A percentile compares a stretch with the other conserved stretches of the same genome.
phyloP scores from a whole-genome alignment of 352 stramenopile genomes.

The Pythium phragmiticola region DNA sequence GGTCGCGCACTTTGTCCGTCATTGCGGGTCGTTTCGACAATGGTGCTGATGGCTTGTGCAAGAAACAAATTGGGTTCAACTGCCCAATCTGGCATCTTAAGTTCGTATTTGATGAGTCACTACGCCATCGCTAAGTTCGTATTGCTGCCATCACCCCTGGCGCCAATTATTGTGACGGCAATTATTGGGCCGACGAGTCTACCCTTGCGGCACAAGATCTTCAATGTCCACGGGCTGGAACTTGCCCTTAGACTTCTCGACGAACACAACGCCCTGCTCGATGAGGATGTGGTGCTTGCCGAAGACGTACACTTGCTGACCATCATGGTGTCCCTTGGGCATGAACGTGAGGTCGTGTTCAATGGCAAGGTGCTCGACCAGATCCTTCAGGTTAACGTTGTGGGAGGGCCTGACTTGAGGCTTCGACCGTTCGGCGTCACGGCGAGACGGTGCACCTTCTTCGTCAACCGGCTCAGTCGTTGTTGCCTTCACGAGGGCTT shows the following conservation, averaged over 20 bases:
- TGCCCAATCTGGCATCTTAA: slow-evolving; percentile 2
- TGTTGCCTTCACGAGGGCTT: slow-evolving; percentile 60
- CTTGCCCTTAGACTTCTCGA: slow-evolving; percentile 56
- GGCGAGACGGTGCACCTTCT: not conserved
- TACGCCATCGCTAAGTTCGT: not conserved
- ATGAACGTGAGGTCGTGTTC: slow-evolving; percentile 80
- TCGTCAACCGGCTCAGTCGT: slow-evolving; percentile 19
- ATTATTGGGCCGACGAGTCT: slow-evolving; percentile 1
- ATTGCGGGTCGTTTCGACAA: slow-evolving; percentile 11
- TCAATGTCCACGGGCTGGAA: slow-evolving; percentile 81
- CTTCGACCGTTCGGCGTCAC: slow-evolving; percentile 1
- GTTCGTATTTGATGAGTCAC: slow-evolving; percentile 13
- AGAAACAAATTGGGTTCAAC: slow-evolving; percentile 24
- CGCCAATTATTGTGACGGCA: slow-evolving; percentile 6
- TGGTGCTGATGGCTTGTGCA: not conserved
- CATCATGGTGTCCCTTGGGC: slow-evolving; percentile 72
- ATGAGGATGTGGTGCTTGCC: slow-evolving; percentile 82
- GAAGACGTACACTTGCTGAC: slow-evolving; percentile 79
- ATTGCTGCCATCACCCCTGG: not conserved
- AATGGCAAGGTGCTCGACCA: slow-evolving; percentile 82
- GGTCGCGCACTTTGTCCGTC: slow-evolving; percentile 43
- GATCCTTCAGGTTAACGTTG: slow-evolving; percentile 73
- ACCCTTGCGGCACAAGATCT: slow-evolving; percentile 44
- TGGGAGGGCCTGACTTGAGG: slow-evolving; percentile 32
- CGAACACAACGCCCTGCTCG: slow-evolving; percentile 80